Evolutionary conservation across 2,329 filamentous ascomycete genomes (phyloP).

Genomic region (Graphiopsis chlorocephala): DNA sequence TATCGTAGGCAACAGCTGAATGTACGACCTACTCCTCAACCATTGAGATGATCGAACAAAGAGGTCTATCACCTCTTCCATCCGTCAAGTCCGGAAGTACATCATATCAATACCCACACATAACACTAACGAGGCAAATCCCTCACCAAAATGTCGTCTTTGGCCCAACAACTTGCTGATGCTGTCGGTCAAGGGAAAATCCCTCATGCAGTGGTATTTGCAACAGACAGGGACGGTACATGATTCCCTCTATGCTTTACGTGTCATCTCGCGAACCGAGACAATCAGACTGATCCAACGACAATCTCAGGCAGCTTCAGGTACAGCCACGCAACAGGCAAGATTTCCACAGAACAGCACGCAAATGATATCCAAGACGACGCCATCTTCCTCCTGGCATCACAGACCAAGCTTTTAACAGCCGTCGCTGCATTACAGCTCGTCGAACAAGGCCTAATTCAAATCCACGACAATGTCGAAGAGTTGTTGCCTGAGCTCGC

Average conservation of each 20-base stretch:
- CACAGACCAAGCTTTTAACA: slow-evolving; percentile 47
- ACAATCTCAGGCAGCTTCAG: slow-evolving; percentile 25
- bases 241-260: background rate
- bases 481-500: slow-evolving; percentile 49
- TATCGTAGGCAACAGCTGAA: background rate
- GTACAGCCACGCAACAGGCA: slow-evolving; percentile 31
- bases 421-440: slow-evolving; percentile 53
- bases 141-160: slow-evolving; percentile 16
- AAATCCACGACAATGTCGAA: slow-evolving; percentile 47
- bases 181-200: slow-evolving; percentile 24
- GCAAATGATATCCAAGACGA: slow-evolving; percentile 28
- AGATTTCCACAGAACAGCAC: slow-evolving; percentile 12
- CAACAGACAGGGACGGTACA: slow-evolving; percentile 29
- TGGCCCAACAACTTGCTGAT: background rate
- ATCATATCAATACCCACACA: background rate
- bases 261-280: background rate
- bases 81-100: background rate
- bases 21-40: too few relatives aligned
- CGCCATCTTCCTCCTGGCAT: slow-evolving; percentile 33
- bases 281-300: background rate
- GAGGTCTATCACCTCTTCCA: too few relatives aligned
- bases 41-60: too few relatives aligned
- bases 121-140: background rate
- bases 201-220: slow-evolving; percentile 30
- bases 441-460: slow-evolving; percentile 52